A percentile compares a stretch with the other conserved stretches of the same genome.
Conservation (phyloP, 306 rosid species). For the Cicer judaicum region DNA sequence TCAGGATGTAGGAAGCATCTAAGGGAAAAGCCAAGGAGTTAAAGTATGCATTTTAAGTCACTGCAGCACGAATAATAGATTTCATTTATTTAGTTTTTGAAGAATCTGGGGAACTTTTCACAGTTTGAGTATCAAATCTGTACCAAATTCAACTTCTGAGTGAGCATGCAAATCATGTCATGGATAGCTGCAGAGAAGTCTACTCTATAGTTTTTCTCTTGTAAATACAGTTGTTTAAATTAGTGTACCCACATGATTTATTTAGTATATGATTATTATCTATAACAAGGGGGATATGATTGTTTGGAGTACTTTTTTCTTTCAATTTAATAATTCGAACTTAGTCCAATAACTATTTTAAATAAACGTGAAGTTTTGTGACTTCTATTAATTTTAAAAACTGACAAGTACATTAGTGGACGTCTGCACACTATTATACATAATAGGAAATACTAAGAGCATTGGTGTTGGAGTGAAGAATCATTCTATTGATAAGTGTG, state of each 20-base stretch:
- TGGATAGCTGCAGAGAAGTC: slow-evolving; percentile 33
- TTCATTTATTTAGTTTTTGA: slow-evolving; percentile 33
- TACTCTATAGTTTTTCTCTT: slow-evolving; percentile 36
- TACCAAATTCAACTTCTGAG: slow-evolving; percentile 19
- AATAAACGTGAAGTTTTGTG: no score
- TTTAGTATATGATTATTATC: neutral
- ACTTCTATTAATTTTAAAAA: no score
- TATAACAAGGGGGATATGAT: neutral
- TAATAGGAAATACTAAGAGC: no score
- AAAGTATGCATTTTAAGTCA: slow-evolving; percentile 24
- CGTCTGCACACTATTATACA: no score
- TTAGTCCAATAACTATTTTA: no score
- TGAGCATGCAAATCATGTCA: slow-evolving; percentile 26
- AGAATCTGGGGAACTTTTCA: slow-evolving; percentile 33
- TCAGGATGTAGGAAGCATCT: slow-evolving; percentile 36
- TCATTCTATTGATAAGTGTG: no score
- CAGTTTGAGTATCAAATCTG: slow-evolving; percentile 16
- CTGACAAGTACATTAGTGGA: no score
- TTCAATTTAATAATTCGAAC: no score
- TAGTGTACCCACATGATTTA: slow-evolving; percentile 28
- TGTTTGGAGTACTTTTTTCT: no score
- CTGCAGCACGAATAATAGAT: slow-evolving; percentile 20
- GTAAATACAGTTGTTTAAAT: slow-evolving; percentile 44
- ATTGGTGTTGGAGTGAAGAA: no score
- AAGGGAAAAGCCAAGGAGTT: slow-evolving; percentile 23